Evolutionary conservation across 2,329 filamentous ascomycete species (phyloP), one percentile per base, ranked within the genome.

Genomic region (Scytalidium sp.): DNA sequence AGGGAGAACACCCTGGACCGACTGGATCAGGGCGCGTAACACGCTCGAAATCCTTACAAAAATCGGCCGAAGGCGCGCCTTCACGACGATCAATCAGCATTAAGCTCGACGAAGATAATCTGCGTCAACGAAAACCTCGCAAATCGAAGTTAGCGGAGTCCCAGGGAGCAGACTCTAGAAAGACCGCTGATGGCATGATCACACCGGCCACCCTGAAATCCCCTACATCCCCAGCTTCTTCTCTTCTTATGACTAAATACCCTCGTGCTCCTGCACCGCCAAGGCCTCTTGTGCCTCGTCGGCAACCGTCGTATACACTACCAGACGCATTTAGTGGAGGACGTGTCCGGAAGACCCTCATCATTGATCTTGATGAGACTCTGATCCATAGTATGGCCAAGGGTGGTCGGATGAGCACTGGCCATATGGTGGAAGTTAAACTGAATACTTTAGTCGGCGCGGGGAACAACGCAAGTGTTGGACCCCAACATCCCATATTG

Each of bases 361-460:
- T 99, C 56, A 78, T 99, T 46, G 94, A 99, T 67, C 81, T 99
- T 17, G 94, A 99, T 69, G 94, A 99, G 71, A 99, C 94, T 0
- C 74, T 99, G 58, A 99, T 99, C 59, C 94, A 99, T 76, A 97
- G 91, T 69, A 91, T 97, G 80, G 92, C 93, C 53, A 97, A 97
- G 67, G 94, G 94, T 23, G 92, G 93, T 47, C 83, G 93, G 51
- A 96, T 96, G 86, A 93, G 90, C 61, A 93, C 90, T 19, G 94
- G 94, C 17, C 94, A 99, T 71, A 99, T 99, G 94, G 92, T 99
- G 46, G 94, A 99, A 72, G 94, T 99, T 56, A 91, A 91, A 61
- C 79, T 96, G 53, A 89, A 88, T 66, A 85, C 83, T 54, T 72
- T 83, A 49, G 80, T 90, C 41, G 85, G 83, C 48, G 80, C 82